Conservation (phyloP, 1,284 basidiomycete species). For the Gymnopus androsaceus region DNA sequence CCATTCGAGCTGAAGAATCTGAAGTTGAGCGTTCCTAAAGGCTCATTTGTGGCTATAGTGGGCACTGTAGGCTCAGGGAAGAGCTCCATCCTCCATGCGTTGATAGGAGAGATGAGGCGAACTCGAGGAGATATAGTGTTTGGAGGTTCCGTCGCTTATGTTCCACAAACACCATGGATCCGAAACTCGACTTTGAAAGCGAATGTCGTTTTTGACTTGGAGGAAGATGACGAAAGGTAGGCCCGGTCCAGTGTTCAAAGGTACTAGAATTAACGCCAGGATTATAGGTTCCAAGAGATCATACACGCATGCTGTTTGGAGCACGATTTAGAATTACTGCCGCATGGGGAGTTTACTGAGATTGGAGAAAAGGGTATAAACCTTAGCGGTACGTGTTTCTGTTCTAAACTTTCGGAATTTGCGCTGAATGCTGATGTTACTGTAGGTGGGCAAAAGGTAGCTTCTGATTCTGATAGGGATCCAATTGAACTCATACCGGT, state of each 20-base stretch:
- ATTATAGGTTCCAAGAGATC: slow-evolving; percentile 50
- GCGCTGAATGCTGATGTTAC: background rate
- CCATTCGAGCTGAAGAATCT: slow-evolving; percentile 66
- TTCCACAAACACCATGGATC: slow-evolving; percentile 81
- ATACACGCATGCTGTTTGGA: slow-evolving; percentile 63
- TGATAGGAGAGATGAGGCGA: slow-evolving; percentile 81
- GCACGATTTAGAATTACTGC: slow-evolving; percentile 67
- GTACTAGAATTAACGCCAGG: background rate
- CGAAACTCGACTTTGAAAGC: slow-evolving; percentile 71
- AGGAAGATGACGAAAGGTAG: slow-evolving; percentile 55
- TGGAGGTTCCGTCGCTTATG: slow-evolving; percentile 72
- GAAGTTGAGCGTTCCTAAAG: slow-evolving; percentile 58
- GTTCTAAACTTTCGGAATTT: background rate
- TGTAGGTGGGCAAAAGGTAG: slow-evolving; percentile 58
- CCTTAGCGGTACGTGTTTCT: slow-evolving; percentile 46
- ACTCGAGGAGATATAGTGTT: slow-evolving; percentile 63
- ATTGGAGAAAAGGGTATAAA: slow-evolving; percentile 86
- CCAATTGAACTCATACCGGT: slow-evolving; percentile 18
- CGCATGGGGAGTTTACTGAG: slow-evolving; percentile 71
- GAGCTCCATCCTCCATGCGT: slow-evolving; percentile 67
- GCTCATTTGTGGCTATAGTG: slow-evolving; percentile 72
- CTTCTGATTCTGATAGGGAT: background rate
- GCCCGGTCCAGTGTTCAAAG: slow-evolving; percentile 13
- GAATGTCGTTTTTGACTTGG: slow-evolving; percentile 67
- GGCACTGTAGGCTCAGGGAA: slow-evolving; percentile 77